A percentile compares a stretch with the other conserved stretches of the same genome.
These are phyloP conservation scores for Talaromyces albobiverticillius DNA, from an alignment of 2,329 filamentous ascomycete species.

Conservation along the genomic window DNA sequence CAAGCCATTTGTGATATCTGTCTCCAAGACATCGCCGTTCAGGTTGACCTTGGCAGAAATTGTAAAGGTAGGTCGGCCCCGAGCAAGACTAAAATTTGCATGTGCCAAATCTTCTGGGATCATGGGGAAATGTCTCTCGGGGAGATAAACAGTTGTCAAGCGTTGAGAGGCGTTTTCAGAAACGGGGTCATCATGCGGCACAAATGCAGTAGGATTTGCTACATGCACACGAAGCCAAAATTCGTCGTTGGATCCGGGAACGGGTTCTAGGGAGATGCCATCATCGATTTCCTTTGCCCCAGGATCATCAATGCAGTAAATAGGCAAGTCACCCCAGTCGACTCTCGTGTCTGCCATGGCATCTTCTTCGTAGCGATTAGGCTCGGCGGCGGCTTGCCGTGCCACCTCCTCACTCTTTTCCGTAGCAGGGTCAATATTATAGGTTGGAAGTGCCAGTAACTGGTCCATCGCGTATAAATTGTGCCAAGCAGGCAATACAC, in stretches of 20 bases:
- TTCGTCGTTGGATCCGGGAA: constrained; percentile 41
- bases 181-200: constrained; percentile 50
- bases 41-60: constrained; percentile 57
- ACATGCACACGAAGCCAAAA: constrained; percentile 63
- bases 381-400: background rate
- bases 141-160: constrained; percentile 52
- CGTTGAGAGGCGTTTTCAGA: constrained; percentile 56
- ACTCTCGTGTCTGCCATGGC: constrained; percentile 55
- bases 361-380: constrained; percentile 36
- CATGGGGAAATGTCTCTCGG: constrained; percentile 57
- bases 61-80: constrained; percentile 56
- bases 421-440: constrained; percentile 29
- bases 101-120: constrained; percentile 50
- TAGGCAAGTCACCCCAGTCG: constrained; percentile 56
- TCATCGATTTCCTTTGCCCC: constrained; percentile 61
- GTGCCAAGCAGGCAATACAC: constrained; percentile 58
- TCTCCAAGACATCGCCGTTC: constrained; percentile 53
- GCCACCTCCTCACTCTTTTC: constrained; percentile 21
- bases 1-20: constrained; percentile 52
- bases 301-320: constrained; percentile 59
- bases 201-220: constrained; percentile 63
- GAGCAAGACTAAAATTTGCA: constrained; percentile 53
- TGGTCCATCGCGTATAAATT: constrained; percentile 53
- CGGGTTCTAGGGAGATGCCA: constrained; percentile 56
- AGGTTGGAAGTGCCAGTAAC: constrained; percentile 51